Conservation (phyloP, 1,139 yeast genomes). For the Lodderomyces oxycetoniae region DNA sequence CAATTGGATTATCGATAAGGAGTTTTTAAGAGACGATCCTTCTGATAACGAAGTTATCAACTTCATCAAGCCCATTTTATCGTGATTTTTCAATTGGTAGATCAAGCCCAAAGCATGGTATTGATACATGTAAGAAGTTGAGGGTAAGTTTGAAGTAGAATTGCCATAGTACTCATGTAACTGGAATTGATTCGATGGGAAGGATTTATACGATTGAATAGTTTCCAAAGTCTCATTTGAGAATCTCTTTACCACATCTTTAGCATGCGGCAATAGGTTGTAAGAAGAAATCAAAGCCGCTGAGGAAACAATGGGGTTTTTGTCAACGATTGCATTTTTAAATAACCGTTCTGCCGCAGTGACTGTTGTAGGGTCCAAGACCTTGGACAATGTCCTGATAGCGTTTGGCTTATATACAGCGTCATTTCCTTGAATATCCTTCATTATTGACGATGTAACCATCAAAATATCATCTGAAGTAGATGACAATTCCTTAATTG, state of each 20-base stretch:
- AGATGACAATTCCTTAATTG: slow-evolving; percentile 83
- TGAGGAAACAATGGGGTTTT: slow-evolving; percentile 80
- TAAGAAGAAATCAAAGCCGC: slow-evolving; percentile 92
- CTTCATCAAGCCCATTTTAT: slow-evolving; percentile 90
- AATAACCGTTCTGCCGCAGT: slow-evolving; percentile 91
- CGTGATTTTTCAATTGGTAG: slow-evolving; percentile 84
- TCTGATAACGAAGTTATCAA: slow-evolving; percentile 76
- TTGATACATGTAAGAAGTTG: slow-evolving; percentile 79
- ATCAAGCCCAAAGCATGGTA: slow-evolving; percentile 93
- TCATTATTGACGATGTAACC: slow-evolving; percentile 98
- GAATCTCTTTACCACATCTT: slow-evolving; percentile 89
- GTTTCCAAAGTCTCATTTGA: slow-evolving; percentile 92
- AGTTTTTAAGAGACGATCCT: slow-evolving; percentile 58
- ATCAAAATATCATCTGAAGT: slow-evolving; percentile 89
- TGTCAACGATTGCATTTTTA: slow-evolving; percentile 90
- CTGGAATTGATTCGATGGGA: slow-evolving; percentile 54
- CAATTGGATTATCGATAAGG: slow-evolving; percentile 78
- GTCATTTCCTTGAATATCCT: slow-evolving; percentile 90
- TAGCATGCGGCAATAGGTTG: slow-evolving; percentile 83
- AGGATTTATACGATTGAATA: slow-evolving; percentile 62
- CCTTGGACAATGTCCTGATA: slow-evolving; percentile 83
- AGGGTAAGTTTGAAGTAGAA: slow-evolving; percentile 49
- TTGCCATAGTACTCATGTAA: slow-evolving; percentile 52
- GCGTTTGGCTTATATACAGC: slow-evolving; percentile 90
- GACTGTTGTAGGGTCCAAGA: slow-evolving; percentile 87